Percentiles rank a stretch among this genome's conserved stretches.
phyloP scores from a whole-genome alignment of 2,329 filamentous ascomycete genomes.

The Cadophora sp. region DNA sequence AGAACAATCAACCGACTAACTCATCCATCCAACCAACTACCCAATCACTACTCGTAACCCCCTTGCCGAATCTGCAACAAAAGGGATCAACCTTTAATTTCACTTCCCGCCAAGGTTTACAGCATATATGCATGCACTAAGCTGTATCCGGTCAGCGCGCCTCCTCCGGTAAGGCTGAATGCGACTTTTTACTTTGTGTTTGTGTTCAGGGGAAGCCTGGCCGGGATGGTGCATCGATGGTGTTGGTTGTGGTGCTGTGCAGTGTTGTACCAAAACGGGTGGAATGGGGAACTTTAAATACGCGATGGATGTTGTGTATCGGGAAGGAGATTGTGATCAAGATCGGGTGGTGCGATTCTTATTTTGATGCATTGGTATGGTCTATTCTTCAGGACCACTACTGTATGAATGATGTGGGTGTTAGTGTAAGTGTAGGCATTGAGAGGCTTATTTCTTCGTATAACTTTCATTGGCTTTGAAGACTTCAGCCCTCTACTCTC shows the following conservation, averaged over 20 bases:
- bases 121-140: neutral
- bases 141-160: neutral
- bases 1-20: too few relatives aligned
- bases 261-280: neutral
- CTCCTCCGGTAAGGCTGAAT: slow-evolving; percentile 10
- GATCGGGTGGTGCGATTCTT: too few relatives aligned
- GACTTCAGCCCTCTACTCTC: neutral
- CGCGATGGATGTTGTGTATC: neutral
- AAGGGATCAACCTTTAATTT: slow-evolving; percentile 10
- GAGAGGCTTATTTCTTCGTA: neutral
- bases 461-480: neutral
- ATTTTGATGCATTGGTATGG: too few relatives aligned
- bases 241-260: too few relatives aligned
- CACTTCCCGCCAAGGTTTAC: too few relatives aligned
- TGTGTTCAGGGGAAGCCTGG: neutral
- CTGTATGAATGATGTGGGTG: too few relatives aligned
- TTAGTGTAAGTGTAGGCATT: neutral
- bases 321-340: neutral
- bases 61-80: neutral
- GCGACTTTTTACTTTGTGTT: neutral
- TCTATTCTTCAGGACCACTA: too few relatives aligned
- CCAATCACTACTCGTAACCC: neutral
- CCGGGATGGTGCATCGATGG: too few relatives aligned
- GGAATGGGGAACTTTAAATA: neutral
- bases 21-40: neutral